These are phyloP conservation scores for Venturia carpophila DNA, from an alignment of 2,329 filamentous ascomycete species.

Conservation along the genomic window DNA sequence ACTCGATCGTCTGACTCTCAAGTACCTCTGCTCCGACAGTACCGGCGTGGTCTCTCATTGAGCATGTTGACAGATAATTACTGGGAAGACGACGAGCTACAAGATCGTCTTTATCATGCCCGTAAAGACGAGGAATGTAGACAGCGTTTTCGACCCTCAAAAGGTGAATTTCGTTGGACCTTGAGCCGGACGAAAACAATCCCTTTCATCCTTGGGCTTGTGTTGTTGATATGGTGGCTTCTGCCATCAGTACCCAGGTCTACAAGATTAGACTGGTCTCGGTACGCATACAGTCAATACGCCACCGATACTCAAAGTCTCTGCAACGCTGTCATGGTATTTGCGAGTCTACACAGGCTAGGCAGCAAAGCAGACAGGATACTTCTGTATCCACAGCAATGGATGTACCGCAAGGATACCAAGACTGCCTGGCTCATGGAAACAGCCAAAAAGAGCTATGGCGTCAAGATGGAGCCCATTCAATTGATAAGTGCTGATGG, in stretches of 20 bases:
- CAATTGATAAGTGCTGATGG: conserved; percentile 13
- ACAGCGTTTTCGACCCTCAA: not conserved
- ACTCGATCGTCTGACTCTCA: not conserved
- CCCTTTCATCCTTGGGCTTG: not conserved
- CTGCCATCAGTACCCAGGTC: conserved; percentile 17
- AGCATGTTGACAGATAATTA: conserved; percentile 7
- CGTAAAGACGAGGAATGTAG: conserved; percentile 8
- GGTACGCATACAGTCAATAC: conserved; percentile 38
- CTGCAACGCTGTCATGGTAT: conserved; percentile 39
- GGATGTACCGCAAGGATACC: conserved; percentile 22
- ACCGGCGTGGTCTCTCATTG: not conserved
- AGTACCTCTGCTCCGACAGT: not conserved
- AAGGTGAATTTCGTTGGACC: conserved; percentile 1
- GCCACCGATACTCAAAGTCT: conserved; percentile 36
- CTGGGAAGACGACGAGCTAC: conserved; percentile 17
- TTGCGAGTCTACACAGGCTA: conserved; percentile 36
- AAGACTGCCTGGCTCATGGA: conserved; percentile 15
- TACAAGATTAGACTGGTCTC: conserved; percentile 30
- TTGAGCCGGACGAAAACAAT: conserved; percentile 3
- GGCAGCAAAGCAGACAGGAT: conserved; percentile 40
- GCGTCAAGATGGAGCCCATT: conserved; percentile 17
- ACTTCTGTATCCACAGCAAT: conserved; percentile 38
- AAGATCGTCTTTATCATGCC: conserved; percentile 18
- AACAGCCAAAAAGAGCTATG: conserved; percentile 15
- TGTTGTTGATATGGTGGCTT: conserved; percentile 13